Percentiles rank a stretch among this genome's conserved stretches.
Evolutionary conservation across 1,139 yeast genomes (phyloP).

Genomic region (Pichia sp.): DNA sequence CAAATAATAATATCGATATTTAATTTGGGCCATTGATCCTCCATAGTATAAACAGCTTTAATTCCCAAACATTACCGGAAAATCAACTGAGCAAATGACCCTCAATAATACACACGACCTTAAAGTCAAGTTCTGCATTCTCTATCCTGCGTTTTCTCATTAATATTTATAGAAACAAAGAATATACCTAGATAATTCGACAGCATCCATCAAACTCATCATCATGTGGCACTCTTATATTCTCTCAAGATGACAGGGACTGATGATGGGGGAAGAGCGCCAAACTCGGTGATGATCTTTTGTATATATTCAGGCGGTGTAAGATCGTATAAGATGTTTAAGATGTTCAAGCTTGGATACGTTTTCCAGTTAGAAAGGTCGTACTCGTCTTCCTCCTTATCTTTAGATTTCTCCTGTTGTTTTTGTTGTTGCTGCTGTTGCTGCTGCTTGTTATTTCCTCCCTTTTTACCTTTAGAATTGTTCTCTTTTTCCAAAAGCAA

Average conservation of each 20-base stretch:
- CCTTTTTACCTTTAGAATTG: constrained; percentile 24
- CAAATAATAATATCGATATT: no score
- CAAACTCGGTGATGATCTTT: constrained; percentile 93
- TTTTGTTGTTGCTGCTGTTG: constrained; percentile 18
- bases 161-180: no score
- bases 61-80: no score
- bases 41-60: no score
- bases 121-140: no score
- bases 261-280: constrained; percentile 93
- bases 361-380: constrained; percentile 65
- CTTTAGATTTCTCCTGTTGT: constrained; percentile 4
- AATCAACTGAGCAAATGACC: no score
- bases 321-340: constrained; percentile 86
- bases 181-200: no score
- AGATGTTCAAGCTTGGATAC: constrained; percentile 60
- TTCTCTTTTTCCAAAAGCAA: constrained; percentile 19
- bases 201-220: neutral
- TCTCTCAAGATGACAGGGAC: constrained; percentile 96
- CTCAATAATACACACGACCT: no score
- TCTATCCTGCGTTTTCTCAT: no score
- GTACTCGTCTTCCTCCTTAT: constrained; percentile 28
- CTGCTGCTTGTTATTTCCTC: constrained; percentile 24
- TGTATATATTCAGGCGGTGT: constrained; percentile 93
- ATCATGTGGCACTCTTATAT: constrained; percentile 53
- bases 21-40: no score